Evolutionary conservation across 805 yeast species (phyloP), one percentile per base, ranked within the genome.

Genomic region (Jamesozyma gamospora): DNA sequence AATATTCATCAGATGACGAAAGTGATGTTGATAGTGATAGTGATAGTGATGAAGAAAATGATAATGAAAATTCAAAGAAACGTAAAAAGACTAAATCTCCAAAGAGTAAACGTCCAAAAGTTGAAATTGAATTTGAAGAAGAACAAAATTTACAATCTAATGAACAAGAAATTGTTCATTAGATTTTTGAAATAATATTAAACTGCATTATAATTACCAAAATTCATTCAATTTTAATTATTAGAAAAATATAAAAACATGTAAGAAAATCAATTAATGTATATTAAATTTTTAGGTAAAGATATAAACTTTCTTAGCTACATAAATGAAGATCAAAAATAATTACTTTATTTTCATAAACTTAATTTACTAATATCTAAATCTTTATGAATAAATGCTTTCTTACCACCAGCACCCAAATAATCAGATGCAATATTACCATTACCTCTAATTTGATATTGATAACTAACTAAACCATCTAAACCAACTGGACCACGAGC

Each of bases 401-500:
- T 77, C 8, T 71, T 55, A 19, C 98, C 98, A 29, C 97, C 97
- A 16, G 87, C 95, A 19, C 97, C 97, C 19, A 78, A 68, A 57
- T 92, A 94, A 53, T 86, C 96, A 36, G 86, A 79, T 2, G 83
- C 97, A 41, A 90, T 70, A 59, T 92, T 98, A 4, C 99, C 99
- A 49, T 76, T 69, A 32, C 99, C 99, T 62, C 82, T 74, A 45
- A 92, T 65, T 58, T 86, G 92, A 60, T 92, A 92, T 63, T 92
- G 97, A 62, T 92, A 92, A 51, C 94, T 84, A 58, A 90, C 94
- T 49, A 92, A 70, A 1, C 99, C 99, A 58, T 92, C 99, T 26
- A 92, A 70, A 2, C 99, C 99, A 27, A 92, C 97, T 13, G 98
- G 99, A 2, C 99, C 99, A 54, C 99, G 74, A 9, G 98, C 95